Evolutionary conservation across 345 rosid genomes (phyloP).

Genomic region (Pistacia integerrima): DNA sequence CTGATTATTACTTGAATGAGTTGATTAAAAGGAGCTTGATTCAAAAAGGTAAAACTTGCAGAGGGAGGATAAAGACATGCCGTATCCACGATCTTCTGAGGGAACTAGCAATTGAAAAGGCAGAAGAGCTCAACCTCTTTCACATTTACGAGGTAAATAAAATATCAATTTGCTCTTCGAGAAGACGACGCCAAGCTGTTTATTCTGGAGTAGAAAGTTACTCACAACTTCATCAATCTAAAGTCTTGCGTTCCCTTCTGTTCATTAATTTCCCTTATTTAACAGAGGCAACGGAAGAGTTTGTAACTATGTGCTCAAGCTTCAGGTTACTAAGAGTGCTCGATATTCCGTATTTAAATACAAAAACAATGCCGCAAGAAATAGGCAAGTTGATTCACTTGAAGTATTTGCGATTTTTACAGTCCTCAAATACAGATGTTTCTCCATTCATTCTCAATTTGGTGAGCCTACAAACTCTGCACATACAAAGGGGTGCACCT

Average conservation of each 20-base stretch:
- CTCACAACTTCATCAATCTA: background rate
- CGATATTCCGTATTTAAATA: background rate
- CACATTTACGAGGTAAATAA: constrained; percentile 2
- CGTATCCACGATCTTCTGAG: constrained; percentile 25
- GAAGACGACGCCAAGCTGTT: background rate
- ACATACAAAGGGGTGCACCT: too few species aligned
- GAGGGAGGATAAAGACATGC: constrained; percentile 13
- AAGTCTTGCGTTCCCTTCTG: constrained; percentile 2
- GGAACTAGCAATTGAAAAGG: constrained; percentile 29
- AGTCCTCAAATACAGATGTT: too few species aligned
- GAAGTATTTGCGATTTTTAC: too few species aligned
- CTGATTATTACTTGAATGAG: constrained; percentile 29
- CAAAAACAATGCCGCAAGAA: background rate
- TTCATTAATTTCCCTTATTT: background rate
- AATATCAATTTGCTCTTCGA: background rate
- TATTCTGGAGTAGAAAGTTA: background rate
- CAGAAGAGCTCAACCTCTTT: constrained; percentile 21
- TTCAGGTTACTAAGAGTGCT: constrained; percentile 14
- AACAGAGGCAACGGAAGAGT: background rate
- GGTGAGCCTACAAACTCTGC: too few species aligned
- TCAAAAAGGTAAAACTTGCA: constrained; percentile 23
- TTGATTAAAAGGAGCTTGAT: constrained; percentile 26
- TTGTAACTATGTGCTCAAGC: background rate
- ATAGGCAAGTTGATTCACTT: constrained; percentile 20
- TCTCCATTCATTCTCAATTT: too few species aligned